phyloP scores from a whole-genome alignment of 805 yeast genomes.

The Candida xyloterini region DNA sequence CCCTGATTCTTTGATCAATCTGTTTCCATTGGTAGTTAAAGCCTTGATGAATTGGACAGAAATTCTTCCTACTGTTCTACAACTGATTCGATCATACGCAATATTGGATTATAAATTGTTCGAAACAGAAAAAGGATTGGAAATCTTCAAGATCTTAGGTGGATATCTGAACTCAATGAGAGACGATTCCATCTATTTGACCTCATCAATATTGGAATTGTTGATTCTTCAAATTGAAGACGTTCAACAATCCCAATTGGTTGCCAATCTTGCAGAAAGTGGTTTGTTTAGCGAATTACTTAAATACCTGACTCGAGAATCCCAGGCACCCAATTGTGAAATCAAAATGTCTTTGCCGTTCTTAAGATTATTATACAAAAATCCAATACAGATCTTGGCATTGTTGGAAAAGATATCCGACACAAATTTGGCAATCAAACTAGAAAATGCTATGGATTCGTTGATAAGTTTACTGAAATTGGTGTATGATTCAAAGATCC shows the following conservation, averaged over 20 bases:
- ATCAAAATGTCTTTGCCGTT: conserved; percentile 36
- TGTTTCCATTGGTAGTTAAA: conserved; percentile 50
- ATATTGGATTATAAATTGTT: conserved; percentile 46
- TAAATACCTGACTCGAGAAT: conserved; percentile 40
- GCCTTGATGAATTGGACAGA: conserved; percentile 73
- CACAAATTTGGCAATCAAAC: conserved; percentile 14
- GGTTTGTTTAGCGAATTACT: conserved; percentile 45
- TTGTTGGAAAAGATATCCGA: conserved; percentile 34
- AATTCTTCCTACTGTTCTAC: conserved; percentile 59
- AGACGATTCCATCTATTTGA: conserved; percentile 62
- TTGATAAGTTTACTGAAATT: conserved; percentile 36
- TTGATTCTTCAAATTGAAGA: conserved; percentile 36
- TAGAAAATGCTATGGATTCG: conserved; percentile 23
- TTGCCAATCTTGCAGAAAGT: conserved; percentile 37
- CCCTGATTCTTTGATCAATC: conserved; percentile 38
- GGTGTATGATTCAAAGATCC: conserved; percentile 71
- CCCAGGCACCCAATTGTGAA: conserved; percentile 42
- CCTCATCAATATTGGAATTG: conserved; percentile 54
- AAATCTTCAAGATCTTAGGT: conserved; percentile 48
- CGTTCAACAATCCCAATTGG: conserved; percentile 16
- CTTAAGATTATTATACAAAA: conserved; percentile 39
- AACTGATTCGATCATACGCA: conserved; percentile 61
- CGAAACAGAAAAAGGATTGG: conserved; percentile 35
- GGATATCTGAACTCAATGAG: conserved; percentile 58
- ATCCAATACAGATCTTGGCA: conserved; percentile 35